These are phyloP conservation scores for Phytophthora sojae DNA, from an alignment of 352 stramenopile genomes.

Conservation along the genomic window DNA sequence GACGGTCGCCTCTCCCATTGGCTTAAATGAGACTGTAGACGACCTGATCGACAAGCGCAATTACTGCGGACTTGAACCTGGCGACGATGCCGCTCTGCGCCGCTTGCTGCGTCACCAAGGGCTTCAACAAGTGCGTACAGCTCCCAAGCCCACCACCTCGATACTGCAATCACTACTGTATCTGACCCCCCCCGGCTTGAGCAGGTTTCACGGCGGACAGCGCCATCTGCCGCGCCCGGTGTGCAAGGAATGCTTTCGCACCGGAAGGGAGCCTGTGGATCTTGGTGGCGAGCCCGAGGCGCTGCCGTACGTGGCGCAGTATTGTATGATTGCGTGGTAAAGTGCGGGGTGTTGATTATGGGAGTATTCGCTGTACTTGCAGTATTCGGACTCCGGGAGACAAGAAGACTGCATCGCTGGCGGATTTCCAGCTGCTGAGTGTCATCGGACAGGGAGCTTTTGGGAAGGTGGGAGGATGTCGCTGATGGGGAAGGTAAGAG, in stretches of 20 bases:
- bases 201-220: slow-evolving; percentile 71
- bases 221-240: slow-evolving; percentile 56
- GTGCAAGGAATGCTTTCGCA: slow-evolving; percentile 81
- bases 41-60: slow-evolving; percentile 7
- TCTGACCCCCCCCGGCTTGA: slow-evolving; percentile 15
- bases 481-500: background rate
- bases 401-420: slow-evolving; percentile 72
- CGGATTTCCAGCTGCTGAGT: slow-evolving; percentile 97
- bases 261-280: slow-evolving; percentile 46
- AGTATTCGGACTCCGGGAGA: slow-evolving; percentile 32
- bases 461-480: slow-evolving; percentile 45
- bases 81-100: slow-evolving; percentile 74
- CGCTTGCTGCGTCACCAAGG: slow-evolving; percentile 74
- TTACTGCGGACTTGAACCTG: slow-evolving; percentile 20
- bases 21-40: slow-evolving; percentile 35
- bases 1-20: slow-evolving; percentile 7
- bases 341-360: background rate
- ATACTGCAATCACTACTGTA: background rate
- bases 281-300: slow-evolving; percentile 40
- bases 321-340: background rate
- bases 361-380: slow-evolving; percentile 1
- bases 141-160: background rate
- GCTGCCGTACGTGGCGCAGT: slow-evolving; percentile 20
- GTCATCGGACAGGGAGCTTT: slow-evolving; percentile 94
- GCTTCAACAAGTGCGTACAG: slow-evolving; percentile 74